Base-by-base conservation (phyloP, 495 filamentous ascomycete species). In the Xylaria grammica region DNA sequence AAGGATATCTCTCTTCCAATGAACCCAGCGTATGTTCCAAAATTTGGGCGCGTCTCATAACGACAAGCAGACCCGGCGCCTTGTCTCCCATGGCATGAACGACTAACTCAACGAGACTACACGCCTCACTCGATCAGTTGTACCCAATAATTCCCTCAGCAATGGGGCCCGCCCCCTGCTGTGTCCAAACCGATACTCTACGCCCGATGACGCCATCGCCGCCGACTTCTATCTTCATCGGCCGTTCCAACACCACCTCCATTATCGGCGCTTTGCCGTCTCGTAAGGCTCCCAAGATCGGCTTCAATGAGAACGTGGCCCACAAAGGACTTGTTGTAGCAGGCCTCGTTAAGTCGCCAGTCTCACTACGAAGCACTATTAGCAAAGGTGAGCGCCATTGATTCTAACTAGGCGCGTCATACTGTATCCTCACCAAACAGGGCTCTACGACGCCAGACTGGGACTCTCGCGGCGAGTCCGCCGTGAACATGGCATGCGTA, bases 141-240 rank as follows among this genome's bases (percentile, higher is more conserved):
- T 78, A 80, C 30, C 80, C 80, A 22, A 81, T 75, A 32, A 83
- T 81, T 8, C 80, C 80, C 49, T 83, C 79, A 7, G 73, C 79
- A 10, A 82, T 51, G 15, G 79, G 50, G 40, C 71, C 65, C 1
- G 34, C 65, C 3, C 62, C 63, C 5, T 65, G 48, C 32, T 67
- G 65, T 17, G 61, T 65, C 65, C 68, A 74, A 27, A 83, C 67
- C 10, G 79, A 80, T 17, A 83, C 77, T 22, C 79, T 69, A 46
- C 81, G 72, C 17, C 81, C 81, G 22, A 83, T 82, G 59, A 83
- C 81, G 20, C 81, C 81, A 11, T 78, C 71, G 7, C 65, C 54
- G 2, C 81, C 79, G 15, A 82, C 77, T 22, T 75, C 69, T 3
- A 81, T 68, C 38, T 73, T 75, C 34, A 82, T 65, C 1, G 76